Conservation (phyloP, 805 yeast species). For the Priceomyces fermenticarens region DNA sequence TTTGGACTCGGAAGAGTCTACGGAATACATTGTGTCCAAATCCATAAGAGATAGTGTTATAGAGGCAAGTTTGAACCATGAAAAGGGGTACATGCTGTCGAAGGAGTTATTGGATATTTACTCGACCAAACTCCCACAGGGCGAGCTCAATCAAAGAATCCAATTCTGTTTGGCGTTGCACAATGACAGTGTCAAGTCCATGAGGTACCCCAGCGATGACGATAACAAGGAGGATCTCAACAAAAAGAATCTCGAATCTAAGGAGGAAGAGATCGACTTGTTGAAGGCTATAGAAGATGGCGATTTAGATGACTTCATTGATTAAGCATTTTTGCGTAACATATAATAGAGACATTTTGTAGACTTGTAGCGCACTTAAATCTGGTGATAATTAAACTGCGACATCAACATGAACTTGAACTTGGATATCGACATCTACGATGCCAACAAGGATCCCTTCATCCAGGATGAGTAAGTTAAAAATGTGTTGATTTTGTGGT, state of each 20-base stretch:
- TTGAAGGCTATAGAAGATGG: conserved; percentile 53
- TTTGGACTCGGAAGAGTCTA: conserved; percentile 90
- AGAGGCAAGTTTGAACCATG: conserved; percentile 91
- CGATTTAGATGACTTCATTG: conserved; percentile 51
- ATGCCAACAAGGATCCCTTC: conserved; percentile 33
- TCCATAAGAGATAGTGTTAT: conserved; percentile 97
- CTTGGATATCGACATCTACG: conserved; percentile 27
- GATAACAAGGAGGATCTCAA: conserved; percentile 27
- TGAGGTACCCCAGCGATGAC: conserved; percentile 74
- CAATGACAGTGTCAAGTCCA: conserved; percentile 88
- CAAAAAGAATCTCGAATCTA: conserved; percentile 26
- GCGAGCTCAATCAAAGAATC: conserved; percentile 88
- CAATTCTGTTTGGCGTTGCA: conserved; percentile 86
- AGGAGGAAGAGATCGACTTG: conserved; percentile 41
- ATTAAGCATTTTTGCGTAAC: conserved; percentile 16
- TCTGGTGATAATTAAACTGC: too few species aligned
- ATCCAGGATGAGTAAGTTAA: conserved; percentile 37
- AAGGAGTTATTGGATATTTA: conserved; percentile 83
- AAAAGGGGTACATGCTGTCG: conserved; percentile 86
- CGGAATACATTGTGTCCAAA: conserved; percentile 95
- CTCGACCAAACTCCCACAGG: conserved; percentile 83
- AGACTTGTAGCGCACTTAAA: too few species aligned
- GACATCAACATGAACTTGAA: conserved; percentile 13
- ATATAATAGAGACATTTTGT: not conserved
- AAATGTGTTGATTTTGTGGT: not conserved